phyloP scores from a whole-genome alignment of 106 monocot genomes.

The Dendrobium nobile region DNA sequence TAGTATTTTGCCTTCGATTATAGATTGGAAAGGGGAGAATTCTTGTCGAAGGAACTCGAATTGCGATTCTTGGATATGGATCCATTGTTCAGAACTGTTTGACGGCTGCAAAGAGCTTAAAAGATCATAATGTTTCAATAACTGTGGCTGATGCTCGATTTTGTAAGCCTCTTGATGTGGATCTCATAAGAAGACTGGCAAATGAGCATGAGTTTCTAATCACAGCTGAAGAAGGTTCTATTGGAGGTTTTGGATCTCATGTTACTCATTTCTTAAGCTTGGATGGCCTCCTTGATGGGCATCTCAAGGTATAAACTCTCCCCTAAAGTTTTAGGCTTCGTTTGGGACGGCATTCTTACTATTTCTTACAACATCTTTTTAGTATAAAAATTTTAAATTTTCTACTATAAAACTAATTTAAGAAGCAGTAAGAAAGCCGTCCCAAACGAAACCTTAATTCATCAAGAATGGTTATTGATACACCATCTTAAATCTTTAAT shows the following conservation, averaged over 20 bases:
- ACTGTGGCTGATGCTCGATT: conserved; percentile 62
- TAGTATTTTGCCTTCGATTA: neutral
- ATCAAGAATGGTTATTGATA: no score
- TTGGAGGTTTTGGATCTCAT: conserved; percentile 72
- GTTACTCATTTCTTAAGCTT: conserved; percentile 49
- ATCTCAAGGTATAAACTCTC: conserved; percentile 41
- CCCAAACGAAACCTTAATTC: no score
- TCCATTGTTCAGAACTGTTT: conserved; percentile 59
- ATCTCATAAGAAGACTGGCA: conserved; percentile 39
- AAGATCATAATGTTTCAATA: conserved; percentile 22
- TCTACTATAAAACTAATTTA: no score
- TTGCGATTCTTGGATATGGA: conserved; percentile 61
- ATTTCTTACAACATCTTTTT: no score
- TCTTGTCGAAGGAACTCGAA: conserved; percentile 51
- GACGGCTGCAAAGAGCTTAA: conserved; percentile 36
- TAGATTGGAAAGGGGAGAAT: conserved; percentile 86
- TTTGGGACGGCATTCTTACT: no score
- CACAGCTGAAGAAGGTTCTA: conserved; percentile 68
- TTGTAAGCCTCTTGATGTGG: conserved; percentile 64
- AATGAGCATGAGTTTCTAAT: conserved; percentile 55
- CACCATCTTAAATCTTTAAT: no score
- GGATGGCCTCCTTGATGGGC: conserved; percentile 53
- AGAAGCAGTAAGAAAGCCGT: no score
- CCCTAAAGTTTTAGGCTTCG: neutral
- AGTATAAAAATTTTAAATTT: no score